Evolutionary conservation across 148 eudicot genomes (phyloP), one percentile per base, ranked within the genome.

Genomic region (Linanthus parryae): DNA sequence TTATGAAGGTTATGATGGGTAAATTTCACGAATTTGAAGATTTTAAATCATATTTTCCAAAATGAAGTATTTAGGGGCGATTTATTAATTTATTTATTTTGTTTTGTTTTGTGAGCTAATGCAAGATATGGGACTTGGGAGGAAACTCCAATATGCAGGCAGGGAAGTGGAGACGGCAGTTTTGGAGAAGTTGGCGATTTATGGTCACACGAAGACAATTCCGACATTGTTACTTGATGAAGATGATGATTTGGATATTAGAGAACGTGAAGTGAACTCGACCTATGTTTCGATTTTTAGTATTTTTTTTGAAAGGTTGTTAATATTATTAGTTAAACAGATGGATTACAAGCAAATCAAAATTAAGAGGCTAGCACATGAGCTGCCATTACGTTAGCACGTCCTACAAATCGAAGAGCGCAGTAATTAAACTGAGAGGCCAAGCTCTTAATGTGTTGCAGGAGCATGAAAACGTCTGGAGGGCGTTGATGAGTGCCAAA

Each of bases 1-100:
- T 19, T 72, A 35, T 57, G 70, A 73, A 30, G 78, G 55, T 60
- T 78, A 59, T 70, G 77, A 75, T 24, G 56, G 56, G 46, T 58
- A 58, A 39, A 72, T n/a, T 55, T 44, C 61, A 70, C 38, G 29
- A 74, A 63, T 43, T 57, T 26, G 38, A 61, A 69, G 67, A 65
- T 54, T 69, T 61, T 44, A 70, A 68, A 17, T 54, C 57, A 40
- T 73, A 67, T 63, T 70, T 73, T 72, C 39, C 29, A 54, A 11
- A 20, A 37, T 38, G 0, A 19, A 45, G 27, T 27, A 24, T 27
- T 39, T 42, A 21, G 7, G 36, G 16, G 34, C 47, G 45, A 38
- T 38, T 35, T 16, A 23, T 50, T 58, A 24, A 23, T 48, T 34
- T 54, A 36, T 58, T 23, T 47, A 19, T 43, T 26, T 35, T 55